Base-by-base conservation (phyloP, 495 filamentous ascomycete genomes). In the Xylaria venustula region DNA sequence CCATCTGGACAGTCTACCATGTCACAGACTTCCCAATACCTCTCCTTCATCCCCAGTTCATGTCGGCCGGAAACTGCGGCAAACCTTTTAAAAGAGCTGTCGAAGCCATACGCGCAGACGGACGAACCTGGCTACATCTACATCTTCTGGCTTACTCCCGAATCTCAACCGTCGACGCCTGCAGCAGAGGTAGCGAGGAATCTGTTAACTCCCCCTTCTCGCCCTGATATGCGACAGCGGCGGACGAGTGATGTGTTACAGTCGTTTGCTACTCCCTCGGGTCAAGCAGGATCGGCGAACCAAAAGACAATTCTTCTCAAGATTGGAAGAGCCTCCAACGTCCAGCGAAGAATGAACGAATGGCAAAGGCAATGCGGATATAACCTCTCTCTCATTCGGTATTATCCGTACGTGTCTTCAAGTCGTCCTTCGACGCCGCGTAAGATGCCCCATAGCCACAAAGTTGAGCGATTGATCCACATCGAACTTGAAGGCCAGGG, bases 61-160 rank as follows among this genome's bases (percentile, higher is more conserved):
- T 77, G 88, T 15, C 80, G 83, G 0, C 88, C 88, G 2, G 77
- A 85, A 71, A 89, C 83, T 17, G 87, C 86, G 17, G 87, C 87
- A 7, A 67, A 74, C 20, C 80, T 93, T 26, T 80, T 90, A 41
- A 77, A 83, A 30, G 93, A 97, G 70, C 79, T 98, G 3, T 85
- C 86, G 14, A 96, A 96, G 67, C 91, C 93, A 11, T 82, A 95
- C 61, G 90, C 90, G 3, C 75, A 74, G 5, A 75, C 79, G 41
- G 94, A 98, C 66, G 90, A 95, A 47, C 81, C 90, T 45, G 94
- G 94, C 37, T 98, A 92, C 70, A 98, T 98, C 64, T 98, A 98
- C 80, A 94, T 98, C 66, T 98, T 97, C 82, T 96, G 92, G 92
- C 79, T 97, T 4, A 88, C 83, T 4, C 83, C 83, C 40, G 83